These are phyloP conservation scores for Curvularia hawaiiensis DNA, from an alignment of 2,329 filamentous ascomycete genomes.

Conservation along the genomic window DNA sequence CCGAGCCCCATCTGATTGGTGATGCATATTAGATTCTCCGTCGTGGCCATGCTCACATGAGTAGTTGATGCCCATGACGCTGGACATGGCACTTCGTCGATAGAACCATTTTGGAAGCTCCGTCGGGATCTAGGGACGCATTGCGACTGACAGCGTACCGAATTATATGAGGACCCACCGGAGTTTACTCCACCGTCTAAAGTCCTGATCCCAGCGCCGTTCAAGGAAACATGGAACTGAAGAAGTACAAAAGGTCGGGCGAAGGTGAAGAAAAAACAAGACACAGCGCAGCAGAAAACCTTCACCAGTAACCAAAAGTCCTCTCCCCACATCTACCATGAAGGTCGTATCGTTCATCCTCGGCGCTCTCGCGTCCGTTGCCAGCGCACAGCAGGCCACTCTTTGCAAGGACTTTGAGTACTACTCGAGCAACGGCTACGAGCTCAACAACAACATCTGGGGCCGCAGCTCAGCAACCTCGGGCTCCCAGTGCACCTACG, in stretches of 20 bases:
- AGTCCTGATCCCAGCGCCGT: neutral
- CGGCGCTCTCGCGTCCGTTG: conserved; percentile 9
- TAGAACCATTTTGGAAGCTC: conserved; percentile 1
- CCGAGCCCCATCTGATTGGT: conserved; percentile 3
- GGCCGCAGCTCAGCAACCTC: conserved; percentile 22
- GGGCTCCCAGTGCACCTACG: conserved; percentile 27
- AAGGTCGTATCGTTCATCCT: conserved; percentile 12
- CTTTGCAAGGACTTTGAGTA: conserved; percentile 29
- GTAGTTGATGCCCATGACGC: conserved; percentile 3
- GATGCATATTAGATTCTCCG: conserved; percentile 9
- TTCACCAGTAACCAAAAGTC: neutral
- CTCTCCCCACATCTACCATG: conserved; percentile 5
- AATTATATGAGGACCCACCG: conserved; percentile 13
- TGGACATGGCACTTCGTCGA: neutral
- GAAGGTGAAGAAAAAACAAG: neutral
- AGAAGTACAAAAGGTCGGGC: conserved; percentile 9
- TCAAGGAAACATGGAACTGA: neutral
- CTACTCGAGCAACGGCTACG: conserved; percentile 28
- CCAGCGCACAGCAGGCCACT: conserved; percentile 11
- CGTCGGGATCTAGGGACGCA: conserved; percentile 14
- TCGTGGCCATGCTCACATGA: conserved; percentile 4
- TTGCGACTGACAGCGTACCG: conserved; percentile 7
- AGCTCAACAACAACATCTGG: conserved; percentile 36
- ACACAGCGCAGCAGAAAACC: neutral
- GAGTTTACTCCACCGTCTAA: conserved; percentile 10